Percentiles rank a stretch among this genome's conserved stretches.
These are phyloP conservation scores for Lactifluus pinguis DNA, from an alignment of 768 basidiomycete species.

Conservation along the genomic window DNA sequence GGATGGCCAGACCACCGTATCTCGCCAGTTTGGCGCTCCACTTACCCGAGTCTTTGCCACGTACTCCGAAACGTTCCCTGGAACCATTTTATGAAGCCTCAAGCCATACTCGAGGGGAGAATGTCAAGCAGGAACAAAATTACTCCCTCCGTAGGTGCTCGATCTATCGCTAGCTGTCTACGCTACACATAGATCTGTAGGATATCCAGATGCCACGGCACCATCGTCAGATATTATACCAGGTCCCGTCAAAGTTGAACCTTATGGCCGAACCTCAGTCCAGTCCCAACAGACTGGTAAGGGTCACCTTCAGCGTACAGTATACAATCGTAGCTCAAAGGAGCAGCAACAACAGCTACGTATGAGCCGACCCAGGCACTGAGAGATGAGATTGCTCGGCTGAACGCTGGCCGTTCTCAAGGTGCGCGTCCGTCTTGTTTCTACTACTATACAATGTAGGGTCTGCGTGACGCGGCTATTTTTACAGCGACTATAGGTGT, in stretches of 20 bases:
- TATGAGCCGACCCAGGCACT: slow-evolving; percentile 8
- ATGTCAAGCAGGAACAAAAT: not conserved
- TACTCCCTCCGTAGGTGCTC: not conserved
- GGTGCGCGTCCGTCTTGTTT: not conserved
- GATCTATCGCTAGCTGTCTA: not conserved
- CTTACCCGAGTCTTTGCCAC: slow-evolving; percentile 6
- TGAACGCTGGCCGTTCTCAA: not conserved
- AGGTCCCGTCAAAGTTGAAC: not conserved
- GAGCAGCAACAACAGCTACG: not conserved
- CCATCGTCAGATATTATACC: not conserved
- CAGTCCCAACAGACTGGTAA: not conserved
- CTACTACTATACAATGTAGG: not conserved
- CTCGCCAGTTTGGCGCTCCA: not conserved
- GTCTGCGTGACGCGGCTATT: not conserved
- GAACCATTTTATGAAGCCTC: not conserved
- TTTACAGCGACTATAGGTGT: slow-evolving; percentile 2
- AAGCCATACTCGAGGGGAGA: not conserved
- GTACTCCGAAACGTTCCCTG: not conserved
- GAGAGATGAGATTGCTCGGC: slow-evolving; percentile 12
- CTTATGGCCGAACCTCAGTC: not conserved
- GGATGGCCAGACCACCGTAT: slow-evolving; percentile 1
- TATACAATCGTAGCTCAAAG: not conserved
- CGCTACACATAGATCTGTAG: not conserved
- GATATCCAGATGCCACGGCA: not conserved
- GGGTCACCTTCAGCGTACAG: not conserved